phyloP scores from a whole-genome alignment of 2,329 filamentous ascomycete species.

The Orbilia oligospora region DNA sequence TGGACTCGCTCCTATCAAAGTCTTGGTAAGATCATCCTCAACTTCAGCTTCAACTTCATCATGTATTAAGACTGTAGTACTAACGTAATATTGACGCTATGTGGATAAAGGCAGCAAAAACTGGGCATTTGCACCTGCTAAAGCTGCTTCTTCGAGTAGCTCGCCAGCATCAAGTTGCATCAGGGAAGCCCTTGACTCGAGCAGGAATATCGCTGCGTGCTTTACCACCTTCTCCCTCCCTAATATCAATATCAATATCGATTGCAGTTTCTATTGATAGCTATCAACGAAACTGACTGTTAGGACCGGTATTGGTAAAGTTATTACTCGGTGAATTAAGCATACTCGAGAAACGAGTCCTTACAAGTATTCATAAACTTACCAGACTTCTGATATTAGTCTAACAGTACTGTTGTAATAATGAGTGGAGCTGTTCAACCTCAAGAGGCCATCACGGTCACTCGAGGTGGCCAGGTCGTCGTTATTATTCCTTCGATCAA shows the following conservation, averaged over 20 bases:
- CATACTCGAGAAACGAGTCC: too few relatives aligned
- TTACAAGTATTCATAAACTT: background rate
- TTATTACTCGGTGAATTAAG: too few relatives aligned
- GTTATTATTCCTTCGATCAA: slow-evolving; percentile 29
- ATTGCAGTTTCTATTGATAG: too few relatives aligned
- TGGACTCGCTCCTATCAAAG: too few relatives aligned
- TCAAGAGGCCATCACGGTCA: slow-evolving; percentile 27
- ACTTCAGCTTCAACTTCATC: background rate
- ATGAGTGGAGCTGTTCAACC: background rate
- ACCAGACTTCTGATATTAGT: background rate
- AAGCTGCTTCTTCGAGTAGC: background rate
- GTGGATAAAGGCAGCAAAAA: background rate
- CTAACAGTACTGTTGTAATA: background rate
- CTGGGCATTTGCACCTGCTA: too few relatives aligned
- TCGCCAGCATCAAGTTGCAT: background rate
- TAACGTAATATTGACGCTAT: background rate
- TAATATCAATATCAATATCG: too few relatives aligned
- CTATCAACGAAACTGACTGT: too few relatives aligned
- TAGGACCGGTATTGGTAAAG: too few relatives aligned
- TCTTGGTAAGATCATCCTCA: background rate
- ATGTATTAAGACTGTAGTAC: too few relatives aligned
- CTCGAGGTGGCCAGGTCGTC: slow-evolving; percentile 25
- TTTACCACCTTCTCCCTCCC: too few relatives aligned
- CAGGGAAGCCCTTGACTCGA: background rate
- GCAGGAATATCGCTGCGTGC: too few relatives aligned